Evolutionary conservation across 1,139 yeast species (phyloP).

Genomic region (Meyerozyma sp.): DNA sequence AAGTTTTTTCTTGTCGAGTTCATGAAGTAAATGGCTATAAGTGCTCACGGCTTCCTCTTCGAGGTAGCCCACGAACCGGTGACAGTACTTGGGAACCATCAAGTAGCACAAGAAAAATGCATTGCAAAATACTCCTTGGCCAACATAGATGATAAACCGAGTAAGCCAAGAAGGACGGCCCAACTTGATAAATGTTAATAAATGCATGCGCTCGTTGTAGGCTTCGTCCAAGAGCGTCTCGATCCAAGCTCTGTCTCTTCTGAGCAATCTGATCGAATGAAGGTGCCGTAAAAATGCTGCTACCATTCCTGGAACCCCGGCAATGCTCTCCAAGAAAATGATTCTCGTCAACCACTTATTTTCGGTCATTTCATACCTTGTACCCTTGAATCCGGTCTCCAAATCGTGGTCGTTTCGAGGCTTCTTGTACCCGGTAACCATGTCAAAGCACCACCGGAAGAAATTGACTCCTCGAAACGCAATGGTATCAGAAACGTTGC

Average conservation of each 20-base stretch:
- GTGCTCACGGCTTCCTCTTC: constrained; percentile 79
- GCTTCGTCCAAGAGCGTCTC: constrained; percentile 74
- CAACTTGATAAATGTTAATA: constrained; percentile 62
- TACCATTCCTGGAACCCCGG: constrained; percentile 78
- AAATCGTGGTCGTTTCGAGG: constrained; percentile 31
- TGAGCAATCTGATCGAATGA: constrained; percentile 53
- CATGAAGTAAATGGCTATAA: constrained; percentile 55
- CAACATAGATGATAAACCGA: constrained; percentile 49
- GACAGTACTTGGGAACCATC: constrained; percentile 60
- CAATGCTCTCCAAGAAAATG: constrained; percentile 66
- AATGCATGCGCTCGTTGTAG: constrained; percentile 75
- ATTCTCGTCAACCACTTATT: constrained; percentile 65
- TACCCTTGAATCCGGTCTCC: constrained; percentile 35
- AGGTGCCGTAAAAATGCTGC: constrained; percentile 68
- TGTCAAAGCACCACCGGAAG: constrained; percentile 51
- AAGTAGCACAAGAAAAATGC: constrained; percentile 59
- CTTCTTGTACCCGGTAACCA: constrained; percentile 61
- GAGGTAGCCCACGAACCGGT: constrained; percentile 71
- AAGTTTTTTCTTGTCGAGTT: constrained; percentile 48
- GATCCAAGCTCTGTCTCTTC: constrained; percentile 72
- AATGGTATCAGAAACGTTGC: constrained; percentile 43
- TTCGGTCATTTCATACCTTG: constrained; percentile 54
- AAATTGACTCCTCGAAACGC: constrained; percentile 44
- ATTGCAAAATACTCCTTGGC: constrained; percentile 72
- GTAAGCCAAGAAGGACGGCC: constrained; percentile 63